Base-by-base conservation (phyloP, 495 filamentous ascomycete genomes). In the Penicillium soppii region DNA sequence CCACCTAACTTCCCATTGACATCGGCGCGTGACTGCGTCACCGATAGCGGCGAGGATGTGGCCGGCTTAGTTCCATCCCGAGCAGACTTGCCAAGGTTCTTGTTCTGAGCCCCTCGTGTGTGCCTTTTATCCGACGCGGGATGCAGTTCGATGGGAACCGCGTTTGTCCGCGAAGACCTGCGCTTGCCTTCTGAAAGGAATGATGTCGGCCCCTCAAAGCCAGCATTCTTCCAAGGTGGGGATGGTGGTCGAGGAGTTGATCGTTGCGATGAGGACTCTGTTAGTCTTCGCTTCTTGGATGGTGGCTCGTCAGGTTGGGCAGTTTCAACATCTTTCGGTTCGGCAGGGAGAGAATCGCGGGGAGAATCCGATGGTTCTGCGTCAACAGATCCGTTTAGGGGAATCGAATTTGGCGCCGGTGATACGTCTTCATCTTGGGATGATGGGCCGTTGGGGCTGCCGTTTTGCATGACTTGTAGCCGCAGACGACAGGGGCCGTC, bases 141-240 rank as follows among this genome's bases (percentile, higher is more conserved):
- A 57, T 89, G 83, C 47, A 88, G 66, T 52, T 89, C 86, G 26
- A 86, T 54, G n/a, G 88, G 88, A 16, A 88, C 68, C 23, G 73
- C 68, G 64, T 95, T 96, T 48, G 88, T 88, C 54, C 92, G 79
- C 29, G 89, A 89, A 7, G 92, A 96, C 67, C 90, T 94, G 47
- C 94, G 82, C 54, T 83, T 84, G 37, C 94, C 94, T 71, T 90
- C 85, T 54, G 86, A 84, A 20, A 85, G 69, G 56, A 96, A 89
- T 0, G 89, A 87, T 7, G 94, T 90, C 4, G 94, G 94, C 0
- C 92, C 95, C 36, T 95, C 89, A 21, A 83, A 88, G 38, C 88
- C 85, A 43, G 87, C 75, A 66, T 84, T 92, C 74, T 94, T 97
- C 94, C 94, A 98, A 20, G 94, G 94, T 50, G 94, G 94, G 25